Evolutionary conservation across 768 basidiomycete genomes (phyloP), one percentile per base, ranked within the genome.

Genomic region (Termitomyces titanicus): DNA sequence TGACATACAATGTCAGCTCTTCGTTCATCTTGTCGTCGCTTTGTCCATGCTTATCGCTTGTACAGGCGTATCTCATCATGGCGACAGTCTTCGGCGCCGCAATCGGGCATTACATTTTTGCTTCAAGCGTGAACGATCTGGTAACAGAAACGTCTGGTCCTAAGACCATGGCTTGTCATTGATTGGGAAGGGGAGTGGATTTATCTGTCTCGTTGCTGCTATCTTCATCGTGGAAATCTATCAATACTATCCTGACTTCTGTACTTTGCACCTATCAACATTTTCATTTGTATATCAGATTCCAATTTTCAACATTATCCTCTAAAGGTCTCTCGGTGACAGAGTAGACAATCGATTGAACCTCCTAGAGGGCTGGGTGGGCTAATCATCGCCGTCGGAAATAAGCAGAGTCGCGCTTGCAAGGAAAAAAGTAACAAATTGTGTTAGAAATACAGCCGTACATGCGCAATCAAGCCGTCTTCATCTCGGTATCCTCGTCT

Each of bases 1-100:
- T 97, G 94, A 96, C 94, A 5, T 97, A 95, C 73, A 97, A 97
- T 61, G 92, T 93, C 55, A 64, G 89, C 35, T n/a, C 15, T 39
- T 47, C 6, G 4, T 35, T 6, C 34, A 34, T 74, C 22, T 25
- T 38, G 34, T 54, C 35, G 20, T 51, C n/a, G n/a, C 20, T 46
- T 17, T 27, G 38, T 7, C 38, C 18, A 10, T 22, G 45, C 47
- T 45, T 12, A 55, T 42, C 8, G 20, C 47, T 27, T 11, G 17
- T 31, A 1, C 61, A 94, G 92, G 92, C 88, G 33, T 96, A 94
- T 63, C 84, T 96, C 33, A 92, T 96, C 64, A 65, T 80, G 27
- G 84, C 94, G 2, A 88, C 91, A 47, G 86, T 95, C 24, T 57
- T 86, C 0, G 94, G 94, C 10, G 92, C 92, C n/a, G 81, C 80